Conservation (phyloP, 83 land plant species). For the Picea mariana region DNA sequence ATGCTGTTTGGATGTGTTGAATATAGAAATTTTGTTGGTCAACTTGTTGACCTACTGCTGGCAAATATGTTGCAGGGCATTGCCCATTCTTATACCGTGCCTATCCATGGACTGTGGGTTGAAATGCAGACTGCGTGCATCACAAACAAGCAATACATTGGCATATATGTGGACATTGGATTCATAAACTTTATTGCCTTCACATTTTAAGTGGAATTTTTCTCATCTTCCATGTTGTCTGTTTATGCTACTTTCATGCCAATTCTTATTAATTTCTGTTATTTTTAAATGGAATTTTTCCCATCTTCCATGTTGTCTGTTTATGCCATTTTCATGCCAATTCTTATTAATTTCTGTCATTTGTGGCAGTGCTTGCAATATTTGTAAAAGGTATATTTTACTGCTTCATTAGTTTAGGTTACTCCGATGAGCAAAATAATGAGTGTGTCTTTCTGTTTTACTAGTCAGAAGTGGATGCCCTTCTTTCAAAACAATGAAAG, state of each 20-base stretch:
- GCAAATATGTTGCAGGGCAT: not conserved
- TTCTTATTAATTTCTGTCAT: not conserved
- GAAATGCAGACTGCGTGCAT: not conserved
- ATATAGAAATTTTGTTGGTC: too few species aligned
- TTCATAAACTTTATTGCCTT: not conserved
- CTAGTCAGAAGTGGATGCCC: too few species aligned
- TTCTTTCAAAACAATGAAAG: too few species aligned
- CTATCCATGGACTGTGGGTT: not conserved
- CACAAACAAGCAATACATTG: too few species aligned
- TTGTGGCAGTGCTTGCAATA: too few species aligned
- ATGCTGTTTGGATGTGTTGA: not conserved
- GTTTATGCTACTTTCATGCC: not conserved
- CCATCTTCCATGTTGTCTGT: not conserved
- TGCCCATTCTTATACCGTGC: not conserved
- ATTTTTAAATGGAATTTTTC: not conserved
- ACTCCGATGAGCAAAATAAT: too few species aligned
- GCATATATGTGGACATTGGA: too few species aligned
- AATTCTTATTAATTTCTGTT: not conserved
- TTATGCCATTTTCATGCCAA: not conserved
- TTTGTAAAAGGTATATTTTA: too few species aligned
- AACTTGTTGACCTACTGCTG: too few species aligned
- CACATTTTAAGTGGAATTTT: not conserved
- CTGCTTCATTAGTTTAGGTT: too few species aligned
- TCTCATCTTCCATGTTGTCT: not conserved
- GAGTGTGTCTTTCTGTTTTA: too few species aligned